Evolutionary conservation across 441 rosid genomes (phyloP).

Genomic region (Croton laevigatus): DNA sequence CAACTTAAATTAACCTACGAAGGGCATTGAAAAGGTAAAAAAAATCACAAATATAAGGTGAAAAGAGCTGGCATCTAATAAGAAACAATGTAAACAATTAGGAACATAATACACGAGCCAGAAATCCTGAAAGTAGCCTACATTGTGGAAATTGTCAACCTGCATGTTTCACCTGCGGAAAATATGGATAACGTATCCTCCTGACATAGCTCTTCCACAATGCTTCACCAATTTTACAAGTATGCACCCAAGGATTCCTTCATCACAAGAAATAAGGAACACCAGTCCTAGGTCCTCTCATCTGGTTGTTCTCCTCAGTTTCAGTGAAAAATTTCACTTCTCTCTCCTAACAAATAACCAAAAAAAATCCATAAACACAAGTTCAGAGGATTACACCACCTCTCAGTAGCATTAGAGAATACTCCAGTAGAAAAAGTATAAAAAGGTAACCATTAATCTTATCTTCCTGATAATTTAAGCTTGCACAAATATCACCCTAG

Average conservation of each 20-base stretch:
- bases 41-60: neutral
- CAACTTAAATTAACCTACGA: neutral
- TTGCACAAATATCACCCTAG: neutral
- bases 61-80: slow-evolving; percentile 17
- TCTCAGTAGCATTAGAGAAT: neutral
- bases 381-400: neutral
- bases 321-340: slow-evolving; percentile 97
- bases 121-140: slow-evolving; percentile 27
- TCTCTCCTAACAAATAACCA: slow-evolving; percentile 61
- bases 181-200: slow-evolving; percentile 10
- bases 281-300: slow-evolving; percentile 99
- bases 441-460: neutral
- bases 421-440: neutral
- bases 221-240: slow-evolving; percentile 34
- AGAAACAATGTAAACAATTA: slow-evolving; percentile 17
- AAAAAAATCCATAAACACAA: slow-evolving; percentile 1
- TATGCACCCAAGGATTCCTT: slow-evolving; percentile 19
- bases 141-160: slow-evolving; percentile 25
- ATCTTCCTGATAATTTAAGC: neutral
- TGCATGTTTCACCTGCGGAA: slow-evolving; percentile 24
- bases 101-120: slow-evolving; percentile 28
- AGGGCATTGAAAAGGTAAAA: neutral
- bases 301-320: slow-evolving; percentile 98
- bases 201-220: slow-evolving; percentile 19
- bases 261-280: slow-evolving; percentile 88